Conservation (phyloP, 2,329 filamentous ascomycete genomes). For the Stylonectria norvegica region DNA sequence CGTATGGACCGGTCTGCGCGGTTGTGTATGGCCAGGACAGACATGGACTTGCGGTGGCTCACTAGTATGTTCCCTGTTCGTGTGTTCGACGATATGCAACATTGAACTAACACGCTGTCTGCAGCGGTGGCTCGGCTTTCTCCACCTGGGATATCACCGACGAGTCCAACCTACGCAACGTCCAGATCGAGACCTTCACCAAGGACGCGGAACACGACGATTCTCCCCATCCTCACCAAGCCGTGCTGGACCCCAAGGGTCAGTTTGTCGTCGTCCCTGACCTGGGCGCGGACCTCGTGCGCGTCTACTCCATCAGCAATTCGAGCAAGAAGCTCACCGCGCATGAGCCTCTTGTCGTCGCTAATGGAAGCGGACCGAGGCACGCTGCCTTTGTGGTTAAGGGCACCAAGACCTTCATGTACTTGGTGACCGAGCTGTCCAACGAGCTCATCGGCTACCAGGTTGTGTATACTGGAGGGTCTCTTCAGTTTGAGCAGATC, state of each 20-base stretch:
- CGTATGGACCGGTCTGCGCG: slow-evolving; percentile 43
- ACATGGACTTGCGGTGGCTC: slow-evolving; percentile 40
- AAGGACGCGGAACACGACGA: slow-evolving; percentile 49
- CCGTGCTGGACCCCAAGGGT: slow-evolving; percentile 62
- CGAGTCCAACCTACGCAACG: slow-evolving; percentile 35
- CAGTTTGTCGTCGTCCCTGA: slow-evolving; percentile 63
- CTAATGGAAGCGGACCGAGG: slow-evolving; percentile 59
- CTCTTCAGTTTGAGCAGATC: slow-evolving; percentile 44
- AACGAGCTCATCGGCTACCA: slow-evolving; percentile 56
- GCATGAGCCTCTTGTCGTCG: slow-evolving; percentile 38
- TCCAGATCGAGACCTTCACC: slow-evolving; percentile 38
- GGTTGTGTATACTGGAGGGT: slow-evolving; percentile 47
- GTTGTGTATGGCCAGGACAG: slow-evolving; percentile 41
- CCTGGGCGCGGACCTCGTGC: slow-evolving; percentile 61
- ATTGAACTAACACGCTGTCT: slow-evolving; percentile 8
- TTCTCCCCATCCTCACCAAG: slow-evolving; percentile 60
- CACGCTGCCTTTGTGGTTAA: slow-evolving; percentile 58
- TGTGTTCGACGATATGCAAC: too few species aligned
- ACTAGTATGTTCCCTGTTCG: slow-evolving; percentile 39
- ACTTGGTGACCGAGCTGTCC: slow-evolving; percentile 58
- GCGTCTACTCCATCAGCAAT: slow-evolving; percentile 47
- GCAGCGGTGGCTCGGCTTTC: slow-evolving; percentile 40
- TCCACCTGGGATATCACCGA: slow-evolving; percentile 45
- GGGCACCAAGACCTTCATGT: slow-evolving; percentile 49
- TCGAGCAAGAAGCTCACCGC: slow-evolving; percentile 43